Evolutionary conservation across 2,329 filamentous ascomycete species (phyloP).

Genomic region (Trichoderma polysporum): DNA sequence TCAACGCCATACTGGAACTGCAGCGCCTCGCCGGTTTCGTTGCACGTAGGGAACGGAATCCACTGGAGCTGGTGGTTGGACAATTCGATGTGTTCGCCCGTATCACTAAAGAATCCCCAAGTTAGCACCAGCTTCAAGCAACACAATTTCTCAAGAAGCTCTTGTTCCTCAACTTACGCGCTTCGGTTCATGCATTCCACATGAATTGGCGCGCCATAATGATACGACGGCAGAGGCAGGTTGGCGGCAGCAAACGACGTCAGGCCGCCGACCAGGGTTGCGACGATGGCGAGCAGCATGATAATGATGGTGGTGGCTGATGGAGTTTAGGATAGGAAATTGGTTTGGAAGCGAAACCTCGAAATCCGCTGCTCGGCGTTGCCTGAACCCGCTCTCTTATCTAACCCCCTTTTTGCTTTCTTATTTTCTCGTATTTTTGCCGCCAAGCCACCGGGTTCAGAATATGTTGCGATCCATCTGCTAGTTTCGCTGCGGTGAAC

Average conservation of each 20-base stretch:
- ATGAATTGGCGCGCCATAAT: slow-evolving; percentile 64
- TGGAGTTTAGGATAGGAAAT: background rate
- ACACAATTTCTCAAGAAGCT: background rate
- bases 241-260: slow-evolving; percentile 31
- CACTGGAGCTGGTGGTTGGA: slow-evolving; percentile 81
- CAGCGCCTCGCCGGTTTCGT: slow-evolving; percentile 80
- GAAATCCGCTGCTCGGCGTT: background rate
- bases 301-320: background rate
- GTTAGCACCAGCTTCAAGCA: background rate
- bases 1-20: slow-evolving; percentile 85
- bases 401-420: background rate
- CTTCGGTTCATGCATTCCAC: slow-evolving; percentile 75
- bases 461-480: slow-evolving; percentile 14
- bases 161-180: slow-evolving; percentile 51
- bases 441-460: background rate
- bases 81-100: slow-evolving; percentile 85
- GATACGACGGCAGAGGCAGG: slow-evolving; percentile 57
- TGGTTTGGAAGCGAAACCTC: background rate
- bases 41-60: slow-evolving; percentile 85
- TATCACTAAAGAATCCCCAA: slow-evolving; percentile 59
- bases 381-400: background rate
- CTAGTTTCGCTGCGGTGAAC: background rate
- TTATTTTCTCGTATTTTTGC: background rate
- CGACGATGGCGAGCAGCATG: slow-evolving; percentile 4
- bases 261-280: slow-evolving; percentile 28